These are phyloP conservation scores for Saprolegnia diclina DNA, from an alignment of 352 stramenopile species.

Conservation along the genomic window DNA sequence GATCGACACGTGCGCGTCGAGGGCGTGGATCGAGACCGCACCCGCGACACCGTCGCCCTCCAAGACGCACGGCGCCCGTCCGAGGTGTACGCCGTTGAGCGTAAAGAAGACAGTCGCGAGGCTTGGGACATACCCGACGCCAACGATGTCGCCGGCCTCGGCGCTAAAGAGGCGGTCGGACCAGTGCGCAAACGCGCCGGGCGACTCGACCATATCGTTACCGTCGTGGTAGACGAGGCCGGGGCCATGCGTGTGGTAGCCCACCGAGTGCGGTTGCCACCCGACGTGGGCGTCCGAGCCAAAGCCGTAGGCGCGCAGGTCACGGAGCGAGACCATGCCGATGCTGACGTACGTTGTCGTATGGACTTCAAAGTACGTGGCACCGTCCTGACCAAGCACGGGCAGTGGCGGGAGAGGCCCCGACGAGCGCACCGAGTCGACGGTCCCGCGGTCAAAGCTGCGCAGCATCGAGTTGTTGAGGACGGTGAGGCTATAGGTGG, in stretches of 20 bases:
- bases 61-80: conserved; percentile 24
- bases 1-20: conserved; percentile 35
- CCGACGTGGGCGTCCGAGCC: conserved; percentile 37
- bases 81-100: conserved; percentile 33
- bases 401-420: conserved; percentile 25
- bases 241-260: conserved; percentile 38
- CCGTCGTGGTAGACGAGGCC: conserved; percentile 36
- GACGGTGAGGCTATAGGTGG: conserved; percentile 30
- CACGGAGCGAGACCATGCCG: conserved; percentile 29
- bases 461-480: conserved; percentile 36
- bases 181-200: conserved; percentile 1
- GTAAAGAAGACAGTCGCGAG: conserved; percentile 37
- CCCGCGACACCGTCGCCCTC: conserved; percentile 25
- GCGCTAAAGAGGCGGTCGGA: conserved; percentile 26
- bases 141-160: conserved; percentile 24
- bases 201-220: background rate
- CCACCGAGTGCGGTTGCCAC: conserved; percentile 37
- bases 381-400: background rate
- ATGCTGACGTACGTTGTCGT: conserved; percentile 33
- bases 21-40: conserved; percentile 36
- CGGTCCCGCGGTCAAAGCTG: conserved; percentile 28
- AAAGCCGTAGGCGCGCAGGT: conserved; percentile 32
- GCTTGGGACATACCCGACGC: conserved; percentile 31
- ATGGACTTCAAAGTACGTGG: conserved; percentile 36
- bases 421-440: conserved; percentile 35